These are phyloP conservation scores for Asclepias syriaca DNA, from an alignment of 257 asterid species.

Conservation along the genomic window DNA sequence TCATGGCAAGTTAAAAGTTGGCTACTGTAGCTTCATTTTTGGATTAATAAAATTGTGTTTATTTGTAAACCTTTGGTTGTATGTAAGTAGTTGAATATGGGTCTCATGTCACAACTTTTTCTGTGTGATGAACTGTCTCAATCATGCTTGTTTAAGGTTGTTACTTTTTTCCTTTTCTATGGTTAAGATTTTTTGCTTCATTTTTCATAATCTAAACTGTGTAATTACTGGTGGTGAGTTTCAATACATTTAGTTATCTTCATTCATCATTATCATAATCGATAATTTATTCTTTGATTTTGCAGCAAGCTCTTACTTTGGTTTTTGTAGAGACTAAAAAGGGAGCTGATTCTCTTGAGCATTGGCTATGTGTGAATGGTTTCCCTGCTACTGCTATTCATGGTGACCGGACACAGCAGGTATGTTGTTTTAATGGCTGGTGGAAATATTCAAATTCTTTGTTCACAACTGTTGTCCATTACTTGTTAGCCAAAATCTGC, in stretches of 20 bases:
- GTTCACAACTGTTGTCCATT: neutral
- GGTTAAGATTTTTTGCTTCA: neutral
- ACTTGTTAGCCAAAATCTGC: neutral
- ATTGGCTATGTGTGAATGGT: constrained; percentile 81
- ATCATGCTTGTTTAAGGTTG: neutral
- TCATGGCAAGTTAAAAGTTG: neutral
- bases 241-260: neutral
- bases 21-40: neutral
- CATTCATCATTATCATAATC: neutral
- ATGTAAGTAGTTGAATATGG: neutral
- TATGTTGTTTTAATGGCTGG: constrained; percentile 14
- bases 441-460: neutral
- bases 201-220: neutral
- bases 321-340: constrained; percentile 95
- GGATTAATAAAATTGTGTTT: neutral
- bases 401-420: constrained; percentile 97
- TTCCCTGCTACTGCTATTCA: constrained; percentile 91
- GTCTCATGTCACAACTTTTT: neutral
- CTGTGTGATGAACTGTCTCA: too few species aligned
- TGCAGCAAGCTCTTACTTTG: constrained; percentile 81
- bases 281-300: constrained; percentile 23
- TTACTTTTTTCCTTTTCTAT: neutral
- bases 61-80: neutral
- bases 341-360: constrained; percentile 93
- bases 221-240: neutral